These are phyloP conservation scores for Scleromitrula shiraiana DNA, from an alignment of 2,329 filamentous ascomycete genomes.

Conservation along the genomic window DNA sequence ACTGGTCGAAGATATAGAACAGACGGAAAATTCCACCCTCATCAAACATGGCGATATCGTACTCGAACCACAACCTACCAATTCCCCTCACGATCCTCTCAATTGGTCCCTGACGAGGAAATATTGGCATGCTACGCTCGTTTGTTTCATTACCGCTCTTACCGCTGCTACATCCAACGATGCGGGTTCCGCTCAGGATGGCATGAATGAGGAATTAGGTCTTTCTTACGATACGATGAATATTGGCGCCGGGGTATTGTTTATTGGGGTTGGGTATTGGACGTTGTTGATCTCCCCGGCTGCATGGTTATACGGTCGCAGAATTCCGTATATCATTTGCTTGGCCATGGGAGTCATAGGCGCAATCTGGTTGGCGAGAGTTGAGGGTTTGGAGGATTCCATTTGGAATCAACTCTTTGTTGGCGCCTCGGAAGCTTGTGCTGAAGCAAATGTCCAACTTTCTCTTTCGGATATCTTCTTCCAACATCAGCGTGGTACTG, in stretches of 20 bases:
- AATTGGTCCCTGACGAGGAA: constrained; percentile 42
- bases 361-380: constrained; percentile 44
- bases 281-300: constrained; percentile 44
- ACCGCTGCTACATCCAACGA: constrained; percentile 50
- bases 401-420: constrained; percentile 51
- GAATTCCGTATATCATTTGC: constrained; percentile 46
- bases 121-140: constrained; percentile 42
- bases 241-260: constrained; percentile 48
- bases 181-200: constrained; percentile 43
- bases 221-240: constrained; percentile 46
- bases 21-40: constrained; percentile 14
- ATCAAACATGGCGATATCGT: constrained; percentile 37
- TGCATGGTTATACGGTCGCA: constrained; percentile 46
- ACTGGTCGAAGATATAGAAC: constrained; percentile 18
- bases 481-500: constrained; percentile 46
- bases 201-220: constrained; percentile 41
- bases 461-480: constrained; percentile 50
- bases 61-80: constrained; percentile 45
- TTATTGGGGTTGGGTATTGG: constrained; percentile 48
- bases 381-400: constrained; percentile 36
- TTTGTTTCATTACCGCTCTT: constrained; percentile 45
- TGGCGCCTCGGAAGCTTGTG: constrained; percentile 47
- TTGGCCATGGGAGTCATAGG: constrained; percentile 41
- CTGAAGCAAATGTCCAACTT: constrained; percentile 49
- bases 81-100: constrained; percentile 44